These are phyloP conservation scores for Niveomyces coronatus DNA, from an alignment of 2,329 filamentous ascomycete genomes.

Conservation along the genomic window DNA sequence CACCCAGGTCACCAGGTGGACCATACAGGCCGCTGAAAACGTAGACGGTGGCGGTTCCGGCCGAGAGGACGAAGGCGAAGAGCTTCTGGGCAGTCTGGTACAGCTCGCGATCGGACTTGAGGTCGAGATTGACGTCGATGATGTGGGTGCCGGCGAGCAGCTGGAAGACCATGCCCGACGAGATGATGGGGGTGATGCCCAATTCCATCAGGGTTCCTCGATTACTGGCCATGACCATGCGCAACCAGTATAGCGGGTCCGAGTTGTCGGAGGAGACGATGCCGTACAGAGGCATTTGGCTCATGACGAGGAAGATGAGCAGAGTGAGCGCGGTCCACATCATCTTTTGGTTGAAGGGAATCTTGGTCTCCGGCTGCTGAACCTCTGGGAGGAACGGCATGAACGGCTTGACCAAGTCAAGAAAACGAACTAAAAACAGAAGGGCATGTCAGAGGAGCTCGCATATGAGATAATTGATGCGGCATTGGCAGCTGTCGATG, in stretches of 20 bases:
- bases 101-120: slow-evolving; percentile 98
- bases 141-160: slow-evolving; percentile 98
- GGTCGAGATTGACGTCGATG: slow-evolving; percentile 99
- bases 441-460: slow-evolving; percentile 18
- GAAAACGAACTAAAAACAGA: slow-evolving; percentile 71
- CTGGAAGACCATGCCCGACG: slow-evolving; percentile 99
- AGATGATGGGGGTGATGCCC: slow-evolving; percentile 98
- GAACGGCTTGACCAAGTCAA: slow-evolving; percentile 99
- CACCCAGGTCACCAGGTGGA: slow-evolving; percentile 89
- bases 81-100: slow-evolving; percentile 99
- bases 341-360: slow-evolving; percentile 97
- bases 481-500: slow-evolving; percentile 18
- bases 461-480: slow-evolving; percentile 7
- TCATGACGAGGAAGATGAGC: slow-evolving; percentile 99
- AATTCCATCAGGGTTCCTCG: slow-evolving; percentile 91
- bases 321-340: slow-evolving; percentile 94
- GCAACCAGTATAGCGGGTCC: slow-evolving; percentile 97
- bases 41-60: slow-evolving; percentile 95
- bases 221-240: slow-evolving; percentile 99
- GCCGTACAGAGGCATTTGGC: slow-evolving; percentile 97
- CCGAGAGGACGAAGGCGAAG: slow-evolving; percentile 93
- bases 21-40: slow-evolving; percentile 98
- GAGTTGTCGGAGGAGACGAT: slow-evolving; percentile 98
- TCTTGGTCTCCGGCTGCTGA: slow-evolving; percentile 94
- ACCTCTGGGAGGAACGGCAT: slow-evolving; percentile 99